Base-by-base conservation (phyloP, 129 eudicot species). In the Glebionis coronaria region DNA sequence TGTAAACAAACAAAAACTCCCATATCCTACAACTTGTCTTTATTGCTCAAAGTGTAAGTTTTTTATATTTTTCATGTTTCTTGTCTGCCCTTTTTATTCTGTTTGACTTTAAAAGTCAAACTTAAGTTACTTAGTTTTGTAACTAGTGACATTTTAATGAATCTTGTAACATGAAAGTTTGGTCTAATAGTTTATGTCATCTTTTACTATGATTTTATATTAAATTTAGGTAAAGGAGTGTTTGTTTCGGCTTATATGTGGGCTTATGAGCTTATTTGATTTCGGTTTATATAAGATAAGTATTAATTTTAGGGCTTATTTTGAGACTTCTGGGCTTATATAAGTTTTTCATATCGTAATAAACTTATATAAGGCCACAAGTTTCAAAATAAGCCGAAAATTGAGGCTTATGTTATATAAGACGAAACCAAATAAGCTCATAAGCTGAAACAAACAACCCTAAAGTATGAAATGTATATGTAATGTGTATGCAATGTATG, bases 51-150 rank as follows among this genome's bases (percentile, higher is more conserved):
- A 81, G 19, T 71, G 46, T 71, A 68, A 80, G 1, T 5, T 0
- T 31, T 31, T n/a, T 23, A 23, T 52, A 78, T 31, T 79, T 56
- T 68, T 71, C 75, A 76, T 85, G 79, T 74, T 82, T 56, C 74
- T 56, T 42, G 75, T 59, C 49, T 60, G 6, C 38, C 61, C 63
- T 67, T 29, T 44, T 3, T 62, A 7, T 42, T 40, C 52, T 42
- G 16, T 44, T 53, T 55, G 47, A 68, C 25, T 65, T 25, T 5
- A 44, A 12, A 54, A 35, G 69, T 44, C 44, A 64, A 64, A 20
- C 69, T 44, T 31, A 35, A 35, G 7, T 35, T 35, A 35, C 42
- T 35, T 0, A 35, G 42, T 3, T 31, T 40, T 60, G 14, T 31
- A 12, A 65, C 29, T 35, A 35, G 42, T 35, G 10, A 35, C 21